These are phyloP conservation scores for Neolentinus lepideus DNA, from an alignment of 1,284 basidiomycete species.

Conservation along the genomic window DNA sequence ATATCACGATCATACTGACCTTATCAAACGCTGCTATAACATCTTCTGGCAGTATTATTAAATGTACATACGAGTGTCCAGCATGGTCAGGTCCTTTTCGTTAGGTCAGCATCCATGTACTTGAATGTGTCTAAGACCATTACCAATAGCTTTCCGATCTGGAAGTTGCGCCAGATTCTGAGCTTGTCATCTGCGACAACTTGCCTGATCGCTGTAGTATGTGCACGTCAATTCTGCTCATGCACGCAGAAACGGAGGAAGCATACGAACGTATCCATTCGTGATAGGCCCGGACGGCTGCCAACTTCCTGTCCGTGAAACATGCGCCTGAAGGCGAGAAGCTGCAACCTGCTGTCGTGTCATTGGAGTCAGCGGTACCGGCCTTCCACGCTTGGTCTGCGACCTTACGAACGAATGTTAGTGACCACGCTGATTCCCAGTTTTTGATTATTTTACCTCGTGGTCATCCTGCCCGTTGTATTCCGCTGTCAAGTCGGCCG, in stretches of 20 bases:
- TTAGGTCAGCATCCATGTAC: neutral
- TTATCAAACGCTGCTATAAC: slow-evolving; percentile 11
- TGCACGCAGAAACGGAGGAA: too few species aligned
- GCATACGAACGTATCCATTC: slow-evolving; percentile 52
- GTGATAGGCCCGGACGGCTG: slow-evolving; percentile 58
- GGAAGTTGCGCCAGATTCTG: slow-evolving; percentile 63
- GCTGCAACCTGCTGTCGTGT: slow-evolving; percentile 45
- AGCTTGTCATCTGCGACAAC: slow-evolving; percentile 54
- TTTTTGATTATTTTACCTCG: slow-evolving; percentile 19
- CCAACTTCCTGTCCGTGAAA: slow-evolving; percentile 58
- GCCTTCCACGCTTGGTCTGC: slow-evolving; percentile 62
- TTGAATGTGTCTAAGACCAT: neutral
- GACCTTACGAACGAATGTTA: slow-evolving; percentile 25
- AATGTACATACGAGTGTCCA: slow-evolving; percentile 41
- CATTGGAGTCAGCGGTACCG: slow-evolving; percentile 57
- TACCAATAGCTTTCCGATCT: slow-evolving; percentile 49
- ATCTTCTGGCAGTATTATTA: slow-evolving; percentile 1
- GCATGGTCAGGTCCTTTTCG: slow-evolving; percentile 42
- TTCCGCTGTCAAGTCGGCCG: too few species aligned
- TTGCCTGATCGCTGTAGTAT: slow-evolving; percentile 43
- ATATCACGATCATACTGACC: slow-evolving; percentile 59
- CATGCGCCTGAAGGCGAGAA: slow-evolving; percentile 49
- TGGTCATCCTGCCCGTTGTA: slow-evolving; percentile 58
- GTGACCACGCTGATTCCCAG: neutral
- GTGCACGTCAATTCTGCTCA: too few species aligned